phyloP scores from a whole-genome alignment of 2,329 filamentous ascomycete genomes.

The Hypoxylon sp. region DNA sequence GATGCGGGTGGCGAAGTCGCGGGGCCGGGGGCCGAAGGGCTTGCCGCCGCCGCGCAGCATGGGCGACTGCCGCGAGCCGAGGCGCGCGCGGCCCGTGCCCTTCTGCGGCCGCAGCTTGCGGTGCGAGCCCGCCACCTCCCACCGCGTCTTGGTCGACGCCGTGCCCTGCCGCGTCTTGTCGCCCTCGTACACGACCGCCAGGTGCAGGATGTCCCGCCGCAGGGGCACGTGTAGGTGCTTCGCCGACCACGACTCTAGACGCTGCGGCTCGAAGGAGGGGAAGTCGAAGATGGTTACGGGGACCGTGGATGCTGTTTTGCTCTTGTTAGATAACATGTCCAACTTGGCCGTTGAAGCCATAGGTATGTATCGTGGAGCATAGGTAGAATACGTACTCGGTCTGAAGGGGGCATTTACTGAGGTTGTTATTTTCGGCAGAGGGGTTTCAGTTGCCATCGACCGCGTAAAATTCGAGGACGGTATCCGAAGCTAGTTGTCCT shows the following conservation, averaged over 20 bases:
- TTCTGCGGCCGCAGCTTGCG: conserved; percentile 89
- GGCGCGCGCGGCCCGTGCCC: conserved; percentile 82
- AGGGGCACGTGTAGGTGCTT: conserved; percentile 89
- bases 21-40: conserved; percentile 86
- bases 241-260: conserved; percentile 80
- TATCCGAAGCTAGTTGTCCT: conserved; percentile 41
- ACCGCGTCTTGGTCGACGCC: conserved; percentile 83
- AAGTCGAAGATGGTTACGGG: conserved; percentile 90
- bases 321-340: conserved; percentile 22
- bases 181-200: conserved; percentile 91
- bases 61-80: conserved; percentile 84
- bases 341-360: not conserved
- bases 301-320: conserved; percentile 68
- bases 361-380: not conserved
- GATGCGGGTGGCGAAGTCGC: conserved; percentile 88
- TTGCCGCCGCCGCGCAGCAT: conserved; percentile 88
- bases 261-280: conserved; percentile 85
- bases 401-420: conserved; percentile 55
- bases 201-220: conserved; percentile 90
- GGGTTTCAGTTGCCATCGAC: conserved; percentile 67
- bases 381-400: conserved; percentile 55
- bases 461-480: conserved; percentile 57
- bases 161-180: conserved; percentile 89
- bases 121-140: conserved; percentile 84
- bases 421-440: conserved; percentile 54